phyloP scores from a whole-genome alignment of 2,329 filamentous ascomycete genomes.

The Zelopaecilomyces penicillatus region DNA sequence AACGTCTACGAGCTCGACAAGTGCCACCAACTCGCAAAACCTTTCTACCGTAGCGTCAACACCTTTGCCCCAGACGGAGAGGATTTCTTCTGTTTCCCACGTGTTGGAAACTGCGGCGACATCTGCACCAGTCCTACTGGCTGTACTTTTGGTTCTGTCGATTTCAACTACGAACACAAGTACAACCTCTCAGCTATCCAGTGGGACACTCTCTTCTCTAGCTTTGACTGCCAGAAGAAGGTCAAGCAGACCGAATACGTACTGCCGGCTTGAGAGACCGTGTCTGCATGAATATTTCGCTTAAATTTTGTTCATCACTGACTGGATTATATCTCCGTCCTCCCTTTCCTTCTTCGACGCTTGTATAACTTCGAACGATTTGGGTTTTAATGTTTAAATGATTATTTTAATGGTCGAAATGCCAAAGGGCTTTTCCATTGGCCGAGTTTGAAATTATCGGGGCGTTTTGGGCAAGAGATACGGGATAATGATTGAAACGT shows the following conservation, averaged over 20 bases:
- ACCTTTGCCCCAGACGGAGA: conserved; percentile 46
- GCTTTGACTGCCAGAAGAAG: conserved; percentile 23
- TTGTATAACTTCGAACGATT: too few relatives aligned
- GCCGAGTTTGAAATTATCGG: too few relatives aligned
- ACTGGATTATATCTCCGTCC: too few relatives aligned
- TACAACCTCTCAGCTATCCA: conserved; percentile 35
- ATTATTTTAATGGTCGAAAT: too few relatives aligned
- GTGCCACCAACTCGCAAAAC: conserved; percentile 37
- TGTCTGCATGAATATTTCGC: too few relatives aligned
- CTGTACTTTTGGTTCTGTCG: conserved; percentile 42
- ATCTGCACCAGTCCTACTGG: conserved; percentile 43
- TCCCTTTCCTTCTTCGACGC: too few relatives aligned
- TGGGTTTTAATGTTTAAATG: too few relatives aligned
- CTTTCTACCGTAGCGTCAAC: conserved; percentile 32
- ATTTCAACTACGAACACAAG: conserved; percentile 38
- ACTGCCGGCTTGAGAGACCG: too few relatives aligned
- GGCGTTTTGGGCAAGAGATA: too few relatives aligned
- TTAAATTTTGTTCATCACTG: too few relatives aligned
- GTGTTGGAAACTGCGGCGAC: conserved; percentile 29
- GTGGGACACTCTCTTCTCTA: conserved; percentile 34
- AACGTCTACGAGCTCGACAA: conserved; percentile 32
- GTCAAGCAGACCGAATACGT: not conserved
- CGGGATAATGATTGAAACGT: too few relatives aligned
- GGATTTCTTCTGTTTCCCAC: conserved; percentile 40
- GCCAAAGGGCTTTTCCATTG: too few relatives aligned